Evolutionary conservation across 768 basidiomycete species (phyloP).

Genomic region (Atractiella rhizophila): DNA sequence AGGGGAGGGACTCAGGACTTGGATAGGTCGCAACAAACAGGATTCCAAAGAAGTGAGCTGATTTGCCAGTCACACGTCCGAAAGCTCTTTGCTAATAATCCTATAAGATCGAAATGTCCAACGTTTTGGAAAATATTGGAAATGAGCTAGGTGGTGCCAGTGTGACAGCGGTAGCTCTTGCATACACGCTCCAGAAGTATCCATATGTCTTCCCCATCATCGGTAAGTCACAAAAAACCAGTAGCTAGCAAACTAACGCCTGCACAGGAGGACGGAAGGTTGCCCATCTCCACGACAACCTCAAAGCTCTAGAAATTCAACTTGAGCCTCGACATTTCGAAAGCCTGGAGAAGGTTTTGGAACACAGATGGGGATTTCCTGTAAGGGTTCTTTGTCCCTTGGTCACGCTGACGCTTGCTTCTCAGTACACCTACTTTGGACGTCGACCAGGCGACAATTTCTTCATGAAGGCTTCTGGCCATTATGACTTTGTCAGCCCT

Average conservation of each 20-base stretch:
- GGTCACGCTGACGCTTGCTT: no score
- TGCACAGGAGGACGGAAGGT: conserved; percentile 12
- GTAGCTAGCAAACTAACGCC: not conserved
- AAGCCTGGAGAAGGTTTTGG: no score
- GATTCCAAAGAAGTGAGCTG: not conserved
- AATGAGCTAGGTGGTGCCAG: not conserved
- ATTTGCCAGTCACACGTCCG: not conserved
- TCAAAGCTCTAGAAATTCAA: conserved; percentile 5
- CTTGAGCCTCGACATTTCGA: no score
- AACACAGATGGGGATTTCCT: no score
- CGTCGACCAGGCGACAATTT: no score
- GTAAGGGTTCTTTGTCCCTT: no score
- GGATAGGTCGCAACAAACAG: conserved; percentile 2
- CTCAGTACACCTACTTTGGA: no score
- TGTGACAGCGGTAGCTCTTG: conserved; percentile 7
- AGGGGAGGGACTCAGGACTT: conserved; percentile 3
- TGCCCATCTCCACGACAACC: conserved; percentile 9
- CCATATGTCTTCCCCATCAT: conserved; percentile 9
- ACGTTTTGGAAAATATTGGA: conserved; percentile 2
- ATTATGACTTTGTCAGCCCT: no score
- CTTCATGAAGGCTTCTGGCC: no score
- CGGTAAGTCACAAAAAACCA: not conserved
- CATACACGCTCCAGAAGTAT: not conserved
- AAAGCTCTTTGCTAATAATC: not conserved
- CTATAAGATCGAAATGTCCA: not conserved